Percentiles rank a stretch among this genome's conserved stretches.
Evolutionary conservation across 352 stramenopile species (phyloP).

Genomic region (Pythium sukuiense): DNA sequence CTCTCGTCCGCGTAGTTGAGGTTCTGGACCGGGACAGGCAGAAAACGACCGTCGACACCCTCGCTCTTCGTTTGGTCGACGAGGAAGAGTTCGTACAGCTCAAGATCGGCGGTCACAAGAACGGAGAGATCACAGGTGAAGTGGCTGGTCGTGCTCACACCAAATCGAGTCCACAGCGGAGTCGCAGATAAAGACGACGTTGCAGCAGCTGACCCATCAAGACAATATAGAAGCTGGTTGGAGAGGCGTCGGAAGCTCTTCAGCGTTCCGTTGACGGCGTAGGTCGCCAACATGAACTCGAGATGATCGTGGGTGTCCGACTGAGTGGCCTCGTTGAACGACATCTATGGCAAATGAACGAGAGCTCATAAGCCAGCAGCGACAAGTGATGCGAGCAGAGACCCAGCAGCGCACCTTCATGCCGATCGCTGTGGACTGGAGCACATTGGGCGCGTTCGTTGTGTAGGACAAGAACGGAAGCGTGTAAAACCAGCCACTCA

Average conservation of each 20-base stretch:
- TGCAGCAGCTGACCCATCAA: conserved; percentile 22
- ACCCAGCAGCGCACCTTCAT: conserved; percentile 53
- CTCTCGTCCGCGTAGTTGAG: conserved; percentile 76
- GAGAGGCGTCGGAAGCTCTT: conserved; percentile 62
- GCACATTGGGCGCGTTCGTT: conserved; percentile 52
- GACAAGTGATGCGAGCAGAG: neutral
- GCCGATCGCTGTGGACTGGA: conserved; percentile 60
- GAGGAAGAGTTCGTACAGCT: conserved; percentile 91
- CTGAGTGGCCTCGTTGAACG: conserved; percentile 61
- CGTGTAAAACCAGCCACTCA: conserved; percentile 67
- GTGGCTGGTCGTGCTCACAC: conserved; percentile 48
- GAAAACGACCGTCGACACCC: conserved; percentile 49
- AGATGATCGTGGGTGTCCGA: conserved; percentile 60
- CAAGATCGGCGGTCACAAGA: conserved; percentile 44
- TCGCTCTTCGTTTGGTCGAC: conserved; percentile 73
- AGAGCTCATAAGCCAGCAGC: neutral
- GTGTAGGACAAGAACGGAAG: conserved; percentile 91
- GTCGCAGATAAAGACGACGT: conserved; percentile 16
- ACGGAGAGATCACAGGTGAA: conserved; percentile 72
- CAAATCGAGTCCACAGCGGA: conserved; percentile 82
- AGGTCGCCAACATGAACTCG: conserved; percentile 85
- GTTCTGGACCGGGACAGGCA: conserved; percentile 89
- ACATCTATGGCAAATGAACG: conserved; percentile 52
- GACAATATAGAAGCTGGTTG: conserved; percentile 86
- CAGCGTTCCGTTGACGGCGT: conserved; percentile 88